Conservation (phyloP, 2,329 filamentous ascomycete genomes). For the Talaromyces sp. region DNA sequence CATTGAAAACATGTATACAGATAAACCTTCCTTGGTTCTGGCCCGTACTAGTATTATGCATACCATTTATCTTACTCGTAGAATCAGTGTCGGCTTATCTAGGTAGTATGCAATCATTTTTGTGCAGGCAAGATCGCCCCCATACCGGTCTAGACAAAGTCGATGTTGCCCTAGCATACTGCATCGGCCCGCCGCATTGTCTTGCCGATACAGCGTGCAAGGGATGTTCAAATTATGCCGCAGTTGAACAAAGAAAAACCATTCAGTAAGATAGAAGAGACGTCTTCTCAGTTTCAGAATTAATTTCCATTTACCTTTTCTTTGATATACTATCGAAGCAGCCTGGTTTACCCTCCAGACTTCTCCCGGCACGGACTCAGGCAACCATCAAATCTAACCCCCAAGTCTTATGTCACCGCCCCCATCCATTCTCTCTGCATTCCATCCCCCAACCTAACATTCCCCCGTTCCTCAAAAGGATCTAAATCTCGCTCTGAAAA, state of each 20-base stretch:
- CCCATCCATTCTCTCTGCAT: slow-evolving; percentile 5
- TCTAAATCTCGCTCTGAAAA: not conserved
- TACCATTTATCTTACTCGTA: too few species aligned
- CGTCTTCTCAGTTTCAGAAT: not conserved
- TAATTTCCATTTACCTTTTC: too few species aligned
- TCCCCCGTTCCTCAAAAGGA: not conserved
- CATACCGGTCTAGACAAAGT: not conserved
- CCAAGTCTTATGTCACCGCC: slow-evolving; percentile 10
- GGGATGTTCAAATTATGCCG: not conserved
- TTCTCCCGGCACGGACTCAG: not conserved
- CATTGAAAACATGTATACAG: too few species aligned
- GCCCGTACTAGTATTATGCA: too few species aligned
- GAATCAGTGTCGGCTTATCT: too few species aligned
- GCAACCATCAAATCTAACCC: slow-evolving; percentile 4
- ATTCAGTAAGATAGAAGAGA: not conserved
- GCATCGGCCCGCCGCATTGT: not conserved
- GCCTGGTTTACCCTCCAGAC: not conserved
- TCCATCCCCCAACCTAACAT: slow-evolving; percentile 4
- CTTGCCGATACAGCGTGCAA: not conserved
- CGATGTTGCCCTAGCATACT: not conserved
- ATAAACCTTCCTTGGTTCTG: too few species aligned
- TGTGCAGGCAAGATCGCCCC: not conserved
- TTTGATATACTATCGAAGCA: not conserved
- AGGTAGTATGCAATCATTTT: too few species aligned
- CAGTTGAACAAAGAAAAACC: not conserved